Base-by-base conservation (phyloP, 78 protist genomes). In the Dictyostelium intermedium region DNA sequence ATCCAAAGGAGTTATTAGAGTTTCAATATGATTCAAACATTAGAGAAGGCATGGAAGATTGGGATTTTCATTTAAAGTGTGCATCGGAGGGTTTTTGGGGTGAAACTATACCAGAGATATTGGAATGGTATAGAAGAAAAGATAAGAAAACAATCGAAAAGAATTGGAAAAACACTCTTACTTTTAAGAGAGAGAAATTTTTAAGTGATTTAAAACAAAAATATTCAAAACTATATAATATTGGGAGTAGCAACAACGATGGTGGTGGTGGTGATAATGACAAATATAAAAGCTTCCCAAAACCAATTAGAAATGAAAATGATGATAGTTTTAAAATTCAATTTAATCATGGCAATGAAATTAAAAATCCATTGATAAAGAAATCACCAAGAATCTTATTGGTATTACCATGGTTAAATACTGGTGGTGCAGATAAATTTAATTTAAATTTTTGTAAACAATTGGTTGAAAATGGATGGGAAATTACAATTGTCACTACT, bases 381-480 rank as follows among this genome's bases (percentile, higher is more conserved):
- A 89, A 89, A 34, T 25, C 37, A 53, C 94, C 94, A 53, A 89
- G 94, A 50, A 18, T 78, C 14, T 35, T 89, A 9, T 50, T 89
- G 1, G 81, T 89, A 11, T 14, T 89, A 69, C 94, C 94, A 13
- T 89, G 94, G 94, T 89, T 89, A 45, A 80, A 78, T 81, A 89
- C 94, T 30, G 94, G 94, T 69, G 94, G 94, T 25, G 85, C 94
- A 8, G 94, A 89, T 70, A 89, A 89, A 34, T 89, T 89, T 20
- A 89, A 89, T 80, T 70, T 89, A 69, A 89, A 89, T 80, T 25
- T 89, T n/a, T 27, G 84, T 47, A 89, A 50, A 70, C 87, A 89
- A 50, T 80, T 89, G 50, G 39, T 89, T 69, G 50, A 47, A 69
- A 80, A 80, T 5, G 93, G 93, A 27, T 89, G 94, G 94, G 94